A percentile compares a stretch with the other conserved stretches of the same genome.
Conservation (phyloP, 257 asterid genomes). For the Ballota nigra region DNA sequence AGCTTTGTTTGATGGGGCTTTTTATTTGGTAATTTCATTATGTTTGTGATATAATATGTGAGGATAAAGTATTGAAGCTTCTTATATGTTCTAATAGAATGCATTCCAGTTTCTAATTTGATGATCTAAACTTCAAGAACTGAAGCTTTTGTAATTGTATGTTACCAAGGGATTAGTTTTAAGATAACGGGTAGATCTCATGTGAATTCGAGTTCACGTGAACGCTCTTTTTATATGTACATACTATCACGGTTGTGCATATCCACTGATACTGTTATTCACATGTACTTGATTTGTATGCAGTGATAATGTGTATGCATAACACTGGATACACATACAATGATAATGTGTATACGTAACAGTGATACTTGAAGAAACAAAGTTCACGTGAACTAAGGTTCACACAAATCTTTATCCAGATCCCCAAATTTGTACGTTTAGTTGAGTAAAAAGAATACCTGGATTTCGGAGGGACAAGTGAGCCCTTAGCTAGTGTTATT, state of each 20-base stretch:
- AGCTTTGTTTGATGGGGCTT: not conserved
- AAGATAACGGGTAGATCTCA: not conserved
- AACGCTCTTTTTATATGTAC: no score
- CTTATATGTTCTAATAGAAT: not conserved
- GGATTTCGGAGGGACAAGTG: not conserved
- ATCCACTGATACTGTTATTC: no score
- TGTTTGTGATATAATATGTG: not conserved
- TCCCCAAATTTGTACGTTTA: not conserved
- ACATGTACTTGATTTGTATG: no score
- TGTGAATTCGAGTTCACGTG: no score
- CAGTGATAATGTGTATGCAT: no score
- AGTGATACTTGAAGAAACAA: no score
- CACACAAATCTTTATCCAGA: no score
- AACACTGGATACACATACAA: no score
- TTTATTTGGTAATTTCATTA: not conserved
- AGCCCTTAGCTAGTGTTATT: not conserved
- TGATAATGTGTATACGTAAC: no score
- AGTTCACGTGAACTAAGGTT: no score
- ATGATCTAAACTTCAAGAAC: slow-evolving; percentile 1
- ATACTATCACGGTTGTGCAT: no score
- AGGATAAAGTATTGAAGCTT: not conserved
- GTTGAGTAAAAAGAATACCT: not conserved
- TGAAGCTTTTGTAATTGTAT: not conserved
- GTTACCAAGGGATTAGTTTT: not conserved
- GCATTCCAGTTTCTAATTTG: not conserved